phyloP scores from a whole-genome alignment of 2,329 filamentous ascomycete species.

The Sporothrix variecibatus region DNA sequence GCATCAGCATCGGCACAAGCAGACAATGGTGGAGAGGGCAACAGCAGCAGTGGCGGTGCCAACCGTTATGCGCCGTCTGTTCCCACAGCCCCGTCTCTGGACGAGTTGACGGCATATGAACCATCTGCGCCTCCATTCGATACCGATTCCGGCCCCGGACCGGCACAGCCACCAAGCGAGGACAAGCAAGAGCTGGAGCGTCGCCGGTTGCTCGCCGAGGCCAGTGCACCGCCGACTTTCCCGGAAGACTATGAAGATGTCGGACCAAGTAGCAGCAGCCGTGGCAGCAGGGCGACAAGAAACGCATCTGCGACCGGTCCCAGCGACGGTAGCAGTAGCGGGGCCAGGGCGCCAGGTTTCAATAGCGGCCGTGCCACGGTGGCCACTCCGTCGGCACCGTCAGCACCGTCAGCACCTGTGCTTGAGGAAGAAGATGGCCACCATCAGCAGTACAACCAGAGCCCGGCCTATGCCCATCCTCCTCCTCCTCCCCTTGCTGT shows the following conservation, averaged over 20 bases:
- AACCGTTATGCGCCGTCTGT: constrained; percentile 43
- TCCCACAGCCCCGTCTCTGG: constrained; percentile 51
- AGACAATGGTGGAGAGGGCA: not conserved
- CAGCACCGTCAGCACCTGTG: constrained; percentile 57
- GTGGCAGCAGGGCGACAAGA: constrained; percentile 30
- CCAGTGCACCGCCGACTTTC: constrained; percentile 63
- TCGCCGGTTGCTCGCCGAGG: constrained; percentile 62
- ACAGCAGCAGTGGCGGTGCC: constrained; percentile 20
- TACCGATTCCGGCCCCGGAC: not conserved
- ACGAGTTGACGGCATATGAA: constrained; percentile 40
- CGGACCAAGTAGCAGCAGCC: constrained; percentile 33
- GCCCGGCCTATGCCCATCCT: not conserved
- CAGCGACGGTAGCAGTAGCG: not conserved
- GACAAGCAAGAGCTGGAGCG: constrained; percentile 81
- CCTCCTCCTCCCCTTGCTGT: not conserved
- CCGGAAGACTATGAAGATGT: constrained; percentile 53
- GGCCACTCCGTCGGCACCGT: not conserved
- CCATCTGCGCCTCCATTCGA: constrained; percentile 31
- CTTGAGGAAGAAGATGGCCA: constrained; percentile 54
- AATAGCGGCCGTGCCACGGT: not conserved
- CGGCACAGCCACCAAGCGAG: constrained; percentile 48
- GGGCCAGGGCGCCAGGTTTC: not conserved
- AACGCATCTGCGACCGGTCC: constrained; percentile 13
- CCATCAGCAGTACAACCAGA: constrained; percentile 6
- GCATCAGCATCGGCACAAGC: not conserved